These are phyloP conservation scores for Solanum gandarillasii DNA, from an alignment of 257 asterid species.

Conservation along the genomic window DNA sequence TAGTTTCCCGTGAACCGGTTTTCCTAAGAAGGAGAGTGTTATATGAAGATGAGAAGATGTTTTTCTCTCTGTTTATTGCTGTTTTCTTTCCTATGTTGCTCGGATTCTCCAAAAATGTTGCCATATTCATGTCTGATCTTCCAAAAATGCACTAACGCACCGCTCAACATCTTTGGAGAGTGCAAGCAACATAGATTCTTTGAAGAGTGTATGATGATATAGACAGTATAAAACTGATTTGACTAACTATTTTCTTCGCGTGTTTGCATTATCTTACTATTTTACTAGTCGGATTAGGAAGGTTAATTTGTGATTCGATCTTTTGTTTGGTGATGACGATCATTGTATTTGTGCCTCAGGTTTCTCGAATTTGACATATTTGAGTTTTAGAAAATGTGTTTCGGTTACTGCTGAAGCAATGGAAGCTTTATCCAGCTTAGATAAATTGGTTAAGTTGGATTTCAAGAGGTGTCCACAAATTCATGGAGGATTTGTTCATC, in stretches of 20 bases:
- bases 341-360: slow-evolving; percentile 25
- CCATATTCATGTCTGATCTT: not conserved
- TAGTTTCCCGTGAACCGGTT: not conserved
- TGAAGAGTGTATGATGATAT: not conserved
- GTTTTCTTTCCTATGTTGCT: not conserved
- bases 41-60: not conserved
- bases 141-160: not conserved
- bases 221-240: not conserved
- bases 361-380: slow-evolving; percentile 46
- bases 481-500: slow-evolving; percentile 82
- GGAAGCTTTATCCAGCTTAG: slow-evolving; percentile 46
- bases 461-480: slow-evolving; percentile 85
- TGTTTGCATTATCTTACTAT: not conserved
- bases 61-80: not conserved
- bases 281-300: not conserved
- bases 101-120: not conserved
- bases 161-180: not conserved
- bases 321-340: not conserved
- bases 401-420: slow-evolving; percentile 65
- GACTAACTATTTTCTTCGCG: not conserved
- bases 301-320: not conserved
- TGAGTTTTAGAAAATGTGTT: slow-evolving; percentile 67
- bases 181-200: not conserved
- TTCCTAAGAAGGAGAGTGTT: not conserved
- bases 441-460: slow-evolving; percentile 67